A percentile compares a stretch with the other conserved stretches of the same genome.
phyloP scores from a whole-genome alignment of 805 yeast species.

The Saturnispora bothae region DNA sequence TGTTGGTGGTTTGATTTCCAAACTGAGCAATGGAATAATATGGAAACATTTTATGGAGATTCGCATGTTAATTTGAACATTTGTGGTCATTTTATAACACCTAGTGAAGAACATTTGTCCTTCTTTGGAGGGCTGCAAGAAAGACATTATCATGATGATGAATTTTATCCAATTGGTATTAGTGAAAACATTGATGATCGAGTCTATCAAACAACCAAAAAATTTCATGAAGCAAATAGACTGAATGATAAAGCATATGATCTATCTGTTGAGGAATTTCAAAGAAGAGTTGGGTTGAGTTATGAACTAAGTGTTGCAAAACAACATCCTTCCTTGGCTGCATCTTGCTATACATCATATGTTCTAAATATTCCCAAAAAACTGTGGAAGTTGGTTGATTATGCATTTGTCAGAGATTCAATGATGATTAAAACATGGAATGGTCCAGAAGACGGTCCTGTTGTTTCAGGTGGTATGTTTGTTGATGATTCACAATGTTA shows the following conservation, averaged over 20 bases:
- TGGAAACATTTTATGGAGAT: conserved; percentile 13
- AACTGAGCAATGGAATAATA: conserved; percentile 31
- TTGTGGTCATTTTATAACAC: conserved; percentile 20
- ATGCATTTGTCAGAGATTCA: conserved; percentile 4
- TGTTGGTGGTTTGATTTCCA: conserved; percentile 41
- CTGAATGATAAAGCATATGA: background rate
- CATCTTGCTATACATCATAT: conserved; percentile 6
- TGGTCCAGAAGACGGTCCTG: background rate
- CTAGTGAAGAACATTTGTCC: conserved; percentile 16
- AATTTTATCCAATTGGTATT: background rate
- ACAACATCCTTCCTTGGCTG: background rate
- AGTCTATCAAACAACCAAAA: background rate
- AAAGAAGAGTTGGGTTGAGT: conserved; percentile 3
- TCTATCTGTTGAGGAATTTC: background rate
- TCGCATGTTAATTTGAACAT: conserved; percentile 4
- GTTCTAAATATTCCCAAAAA: conserved; percentile 16
- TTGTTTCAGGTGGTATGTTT: background rate
- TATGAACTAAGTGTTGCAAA: background rate
- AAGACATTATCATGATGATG: conserved; percentile 7
- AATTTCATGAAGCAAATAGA: background rate
- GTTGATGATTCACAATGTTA: background rate
- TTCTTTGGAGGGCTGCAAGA: conserved; percentile 20
- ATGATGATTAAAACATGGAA: background rate
- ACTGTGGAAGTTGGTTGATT: conserved; percentile 16
- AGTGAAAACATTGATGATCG: background rate